phyloP scores from a whole-genome alignment of 768 basidiomycete species.

The Termitomyces sp. region DNA sequence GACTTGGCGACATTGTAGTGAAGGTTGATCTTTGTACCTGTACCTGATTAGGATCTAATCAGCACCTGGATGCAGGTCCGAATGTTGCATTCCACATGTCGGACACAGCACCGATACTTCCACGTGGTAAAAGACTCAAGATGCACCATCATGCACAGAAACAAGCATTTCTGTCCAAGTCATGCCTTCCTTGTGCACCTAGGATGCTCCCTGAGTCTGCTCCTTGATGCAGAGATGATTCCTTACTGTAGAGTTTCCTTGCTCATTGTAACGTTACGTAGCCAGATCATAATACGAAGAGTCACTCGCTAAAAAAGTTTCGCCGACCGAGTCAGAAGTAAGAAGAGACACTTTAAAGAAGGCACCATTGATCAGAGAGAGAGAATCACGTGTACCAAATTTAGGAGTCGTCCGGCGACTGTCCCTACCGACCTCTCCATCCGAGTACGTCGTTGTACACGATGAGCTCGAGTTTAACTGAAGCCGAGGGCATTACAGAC shows the following conservation, averaged over 20 bases:
- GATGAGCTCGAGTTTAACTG: conserved; percentile 16
- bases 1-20: background rate
- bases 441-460: conserved; percentile 6
- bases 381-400: conserved; percentile 10
- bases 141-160: background rate
- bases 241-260: background rate
- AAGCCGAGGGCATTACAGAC: conserved; percentile 16
- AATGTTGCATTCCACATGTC: background rate
- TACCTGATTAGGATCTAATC: conserved; percentile 1
- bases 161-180: background rate
- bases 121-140: background rate
- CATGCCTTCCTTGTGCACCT: background rate
- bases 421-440: background rate
- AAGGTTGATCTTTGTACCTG: background rate
- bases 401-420: background rate
- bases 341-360: background rate
- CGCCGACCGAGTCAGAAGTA: conserved; percentile 4
- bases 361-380: background rate
- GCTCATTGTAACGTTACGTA: background rate
- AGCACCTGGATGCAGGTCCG: background rate
- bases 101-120: background rate
- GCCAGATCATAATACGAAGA: background rate
- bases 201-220: background rate
- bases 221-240: background rate
- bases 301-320: background rate